Base-by-base conservation (phyloP, 1,284 basidiomycete genomes). In the Pulchroboletus neoregius region DNA sequence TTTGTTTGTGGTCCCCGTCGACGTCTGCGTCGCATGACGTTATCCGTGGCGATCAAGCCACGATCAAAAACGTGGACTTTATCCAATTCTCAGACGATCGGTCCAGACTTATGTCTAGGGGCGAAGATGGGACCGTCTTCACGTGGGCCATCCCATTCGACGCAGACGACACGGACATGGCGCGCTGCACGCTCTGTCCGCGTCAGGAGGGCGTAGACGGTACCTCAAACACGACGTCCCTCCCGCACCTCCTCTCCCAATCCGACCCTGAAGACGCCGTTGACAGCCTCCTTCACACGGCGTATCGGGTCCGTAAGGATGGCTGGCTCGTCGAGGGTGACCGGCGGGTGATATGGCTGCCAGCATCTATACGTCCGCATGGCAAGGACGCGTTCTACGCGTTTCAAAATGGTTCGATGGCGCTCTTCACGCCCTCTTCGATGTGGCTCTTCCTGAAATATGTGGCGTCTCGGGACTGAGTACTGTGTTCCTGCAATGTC, bases 251-350 rank as follows among this genome's bases (percentile, higher is more conserved):
- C 0, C 28, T 57, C 16, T 46, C 48, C 2, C 38, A 16, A 20
- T 48, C 48, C 0, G 54, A 57, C 18, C 49, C 58, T 0, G 54
- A 41, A 11, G 56, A 58, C 6, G 15, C 30, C 2, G 1, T 44
- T 1, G 49, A 61, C 22, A 4, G 30, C 7, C 32, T 33, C 15
- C 26, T 47, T 1, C 48, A 40, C 7, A 59, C 51, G 2, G 3
- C 48, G 0, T 61, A 49, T 23, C 46, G 51, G n/a, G 34, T 59
- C 4, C 58, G 42, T 0, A 58, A 58, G 39, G 58, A 58, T 3
- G 58, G 58, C 2, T 61, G 56, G 58, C 45, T 61, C 4, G 45
- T 61, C 39, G n/a, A 51, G 0, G 53, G 47, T 2, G 48, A 57
- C 2, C 44, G 39, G 5, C 49, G 56, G 12, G 36, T 57, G 6